A percentile compares a stretch with the other conserved stretches of the same genome.
phyloP scores from a whole-genome alignment of 495 filamentous ascomycete species.

The Penicillium samsonianum region DNA sequence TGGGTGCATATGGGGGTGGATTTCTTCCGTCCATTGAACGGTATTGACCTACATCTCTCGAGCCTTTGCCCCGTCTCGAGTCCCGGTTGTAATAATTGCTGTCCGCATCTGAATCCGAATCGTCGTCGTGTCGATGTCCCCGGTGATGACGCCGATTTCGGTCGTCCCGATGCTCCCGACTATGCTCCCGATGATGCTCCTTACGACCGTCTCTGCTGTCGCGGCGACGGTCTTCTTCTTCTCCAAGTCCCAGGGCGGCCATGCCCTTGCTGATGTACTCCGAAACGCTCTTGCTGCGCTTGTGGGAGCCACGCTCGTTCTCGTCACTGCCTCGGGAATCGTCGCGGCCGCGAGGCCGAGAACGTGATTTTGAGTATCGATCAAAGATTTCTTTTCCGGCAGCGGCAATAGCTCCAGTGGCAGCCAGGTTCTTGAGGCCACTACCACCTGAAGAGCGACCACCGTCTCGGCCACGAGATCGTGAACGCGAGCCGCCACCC shows the following conservation, averaged over 20 bases:
- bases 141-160: conserved; percentile 30
- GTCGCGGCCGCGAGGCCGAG: conserved; percentile 52
- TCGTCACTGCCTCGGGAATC: conserved; percentile 40
- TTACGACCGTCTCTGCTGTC: conserved; percentile 43
- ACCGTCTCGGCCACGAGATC: conserved; percentile 40
- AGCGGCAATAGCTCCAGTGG: conserved; percentile 72
- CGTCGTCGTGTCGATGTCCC: conserved; percentile 24
- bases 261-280: conserved; percentile 58
- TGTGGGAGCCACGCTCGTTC: conserved; percentile 44
- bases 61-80: conserved; percentile 46
- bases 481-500: conserved; percentile 66
- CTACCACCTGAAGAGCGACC: conserved; percentile 38
- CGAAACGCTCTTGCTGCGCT: conserved; percentile 59
- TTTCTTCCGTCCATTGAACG: conserved; percentile 25
- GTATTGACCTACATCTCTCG: conserved; percentile 54
- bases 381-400: conserved; percentile 79
- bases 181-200: conserved; percentile 13
- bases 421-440: conserved; percentile 66
- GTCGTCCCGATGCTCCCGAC: conserved; percentile 24
- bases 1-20: conserved; percentile 19
- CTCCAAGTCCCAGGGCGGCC: conserved; percentile 54
- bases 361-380: conserved; percentile 60
- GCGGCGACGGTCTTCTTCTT: conserved; percentile 33
- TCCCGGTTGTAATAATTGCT: conserved; percentile 53
- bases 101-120: conserved; percentile 54